phyloP scores from a whole-genome alignment of 495 filamentous ascomycete genomes.

The Aspergillus homomorphus region DNA sequence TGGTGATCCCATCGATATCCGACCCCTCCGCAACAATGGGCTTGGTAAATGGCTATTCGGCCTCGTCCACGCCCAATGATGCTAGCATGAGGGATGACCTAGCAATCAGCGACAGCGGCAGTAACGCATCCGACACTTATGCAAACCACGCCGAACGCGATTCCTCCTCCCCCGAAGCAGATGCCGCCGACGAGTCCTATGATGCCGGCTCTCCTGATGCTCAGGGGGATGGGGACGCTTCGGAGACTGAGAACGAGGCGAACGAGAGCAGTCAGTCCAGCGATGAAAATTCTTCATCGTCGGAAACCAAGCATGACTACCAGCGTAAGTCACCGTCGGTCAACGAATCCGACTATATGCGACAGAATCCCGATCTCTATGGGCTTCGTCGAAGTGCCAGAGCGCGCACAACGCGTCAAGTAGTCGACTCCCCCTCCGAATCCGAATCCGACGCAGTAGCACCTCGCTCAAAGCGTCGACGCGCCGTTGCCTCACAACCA shows the following conservation, averaged over 20 bases:
- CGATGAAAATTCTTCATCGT: conserved; percentile 63
- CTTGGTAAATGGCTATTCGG: conserved; percentile 49
- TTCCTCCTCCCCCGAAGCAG: conserved; percentile 55
- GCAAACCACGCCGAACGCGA: conserved; percentile 44
- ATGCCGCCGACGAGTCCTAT: conserved; percentile 60
- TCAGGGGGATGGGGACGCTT: conserved; percentile 72
- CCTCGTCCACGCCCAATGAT: conserved; percentile 37
- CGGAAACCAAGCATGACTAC: conserved; percentile 56
- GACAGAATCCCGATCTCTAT: conserved; percentile 93
- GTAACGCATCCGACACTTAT: conserved; percentile 48
- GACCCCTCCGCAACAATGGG: conserved; percentile 39
- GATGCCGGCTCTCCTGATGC: conserved; percentile 36
- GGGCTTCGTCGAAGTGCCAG: conserved; percentile 84
- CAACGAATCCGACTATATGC: conserved; percentile 79
- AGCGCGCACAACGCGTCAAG: conserved; percentile 46
- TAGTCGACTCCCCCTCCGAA: conserved; percentile 75
- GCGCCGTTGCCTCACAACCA: conserved; percentile 36
- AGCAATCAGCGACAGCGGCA: conserved; percentile 49
- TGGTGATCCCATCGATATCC: conserved; percentile 51
- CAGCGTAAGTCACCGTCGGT: conserved; percentile 74
- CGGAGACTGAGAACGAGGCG: conserved; percentile 62
- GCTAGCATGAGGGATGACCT: conserved; percentile 35
- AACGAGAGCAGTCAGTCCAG: conserved; percentile 47
- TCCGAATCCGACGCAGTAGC: conserved; percentile 50
- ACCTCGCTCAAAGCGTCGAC: conserved; percentile 40